These are phyloP conservation scores for Venturia pyrina DNA, from an alignment of 2,329 filamentous ascomycete genomes.

Conservation along the genomic window DNA sequence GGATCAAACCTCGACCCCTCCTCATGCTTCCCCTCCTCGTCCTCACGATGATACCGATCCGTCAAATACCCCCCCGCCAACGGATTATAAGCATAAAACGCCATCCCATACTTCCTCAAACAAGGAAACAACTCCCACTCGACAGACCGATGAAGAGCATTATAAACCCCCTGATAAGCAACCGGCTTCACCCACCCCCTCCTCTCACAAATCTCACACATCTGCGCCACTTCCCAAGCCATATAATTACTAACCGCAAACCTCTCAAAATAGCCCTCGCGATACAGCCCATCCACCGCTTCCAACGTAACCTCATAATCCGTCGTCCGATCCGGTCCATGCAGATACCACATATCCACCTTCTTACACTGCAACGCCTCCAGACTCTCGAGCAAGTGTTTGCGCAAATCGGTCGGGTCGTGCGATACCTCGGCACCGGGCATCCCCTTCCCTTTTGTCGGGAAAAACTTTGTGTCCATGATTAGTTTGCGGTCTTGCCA, in stretches of 20 bases:
- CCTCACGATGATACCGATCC: conserved; percentile 28
- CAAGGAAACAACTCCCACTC: conserved; percentile 34
- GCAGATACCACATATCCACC: conserved; percentile 42
- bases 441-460: no score
- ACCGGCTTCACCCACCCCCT: conserved; percentile 34
- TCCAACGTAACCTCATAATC: conserved; percentile 38
- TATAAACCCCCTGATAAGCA: conserved; percentile 39
- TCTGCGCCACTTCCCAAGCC: conserved; percentile 37
- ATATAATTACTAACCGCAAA: conserved; percentile 29
- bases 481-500: conserved; percentile 30
- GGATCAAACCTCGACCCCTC: conserved; percentile 30
- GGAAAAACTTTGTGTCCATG: conserved; percentile 35
- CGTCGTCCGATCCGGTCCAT: conserved; percentile 38
- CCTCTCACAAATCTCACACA: conserved; percentile 34
- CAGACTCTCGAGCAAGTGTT: conserved; percentile 25
- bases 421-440: no score
- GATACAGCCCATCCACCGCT: conserved; percentile 36
- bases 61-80: conserved; percentile 39
- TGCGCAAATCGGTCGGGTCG: no score
- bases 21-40: conserved; percentile 22
- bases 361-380: conserved; percentile 29
- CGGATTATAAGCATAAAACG: conserved; percentile 33
- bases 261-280: conserved; percentile 25
- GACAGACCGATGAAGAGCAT: conserved; percentile 27
- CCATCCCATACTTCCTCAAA: conserved; percentile 33